These are phyloP conservation scores for Coprinopsis marcescibilis DNA, from an alignment of 768 basidiomycete genomes.

Conservation along the genomic window DNA sequence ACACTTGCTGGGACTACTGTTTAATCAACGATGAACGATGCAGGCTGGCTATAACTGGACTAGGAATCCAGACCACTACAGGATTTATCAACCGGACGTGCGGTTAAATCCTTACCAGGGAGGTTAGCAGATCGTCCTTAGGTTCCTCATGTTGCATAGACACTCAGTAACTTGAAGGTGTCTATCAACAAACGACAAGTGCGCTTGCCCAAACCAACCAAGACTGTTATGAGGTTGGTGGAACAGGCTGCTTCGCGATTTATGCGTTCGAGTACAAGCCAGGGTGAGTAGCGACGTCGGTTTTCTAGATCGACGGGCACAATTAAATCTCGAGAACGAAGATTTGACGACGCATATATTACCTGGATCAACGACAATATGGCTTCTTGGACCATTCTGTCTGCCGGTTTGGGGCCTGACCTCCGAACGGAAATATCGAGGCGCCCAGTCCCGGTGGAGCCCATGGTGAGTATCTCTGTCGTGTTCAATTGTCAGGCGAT, in stretches of 20 bases:
- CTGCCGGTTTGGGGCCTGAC: slow-evolving; percentile 46
- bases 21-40: too few relatives aligned
- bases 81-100: too few relatives aligned
- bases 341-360: slow-evolving; percentile 51
- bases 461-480: slow-evolving; percentile 43
- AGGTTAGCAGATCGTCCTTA: slow-evolving; percentile 36
- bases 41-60: too few relatives aligned
- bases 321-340: slow-evolving; percentile 22
- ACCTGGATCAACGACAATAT: slow-evolving; percentile 60
- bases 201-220: slow-evolving; percentile 57
- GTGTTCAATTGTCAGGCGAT: neutral
- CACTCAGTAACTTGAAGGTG: neutral
- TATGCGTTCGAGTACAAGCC: slow-evolving; percentile 47
- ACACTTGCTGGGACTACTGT: slow-evolving; percentile 43
- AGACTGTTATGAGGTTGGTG: slow-evolving; percentile 50
- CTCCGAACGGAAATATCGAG: slow-evolving; percentile 40
- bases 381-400: slow-evolving; percentile 52
- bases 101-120: slow-evolving; percentile 61
- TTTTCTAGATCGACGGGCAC: neutral
- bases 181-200: slow-evolving; percentile 67
- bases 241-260: slow-evolving; percentile 27
- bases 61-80: too few relatives aligned
- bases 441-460: slow-evolving; percentile 58
- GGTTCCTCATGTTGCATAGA: too few relatives aligned
- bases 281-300: slow-evolving; percentile 24